Base-by-base conservation (phyloP, 176 grass and related monocot genomes). In the Oryza meyeriana region DNA sequence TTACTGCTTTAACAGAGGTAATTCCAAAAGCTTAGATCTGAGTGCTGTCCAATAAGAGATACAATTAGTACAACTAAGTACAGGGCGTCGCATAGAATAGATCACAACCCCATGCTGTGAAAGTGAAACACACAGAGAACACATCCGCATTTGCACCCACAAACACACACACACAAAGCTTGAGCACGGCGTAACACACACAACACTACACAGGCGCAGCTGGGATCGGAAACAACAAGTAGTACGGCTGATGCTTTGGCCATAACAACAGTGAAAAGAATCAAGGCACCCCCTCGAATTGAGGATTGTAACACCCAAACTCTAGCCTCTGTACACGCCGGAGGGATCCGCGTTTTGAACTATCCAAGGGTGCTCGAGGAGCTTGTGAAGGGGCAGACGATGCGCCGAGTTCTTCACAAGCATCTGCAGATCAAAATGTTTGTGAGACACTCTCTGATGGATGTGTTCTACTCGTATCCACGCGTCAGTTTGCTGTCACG, bases 301-400 rank as follows among this genome's bases (percentile, higher is more conserved):
- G 45, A 66, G 45, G 66, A 50, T 17, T 14, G 24, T 4, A 48
- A 1, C 10, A 28, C n/a, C 1, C 4, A 42, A 42, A 11, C 3
- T 79, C 75, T 87, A 90, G 20, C 79, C 88, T 83, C 88, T 88
- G 72, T 91, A 93, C 45, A 91, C 78, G 1, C 92, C 95, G 2
- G 95, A 90, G 13, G 92, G 92, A 74, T 98, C 95, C 0, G 95
- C 90, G 45, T 98, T 98, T 80, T 98, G 92, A 63, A 95, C 76
- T 24, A 98, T 95, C 95, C 95, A 98, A 3, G 92, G 90, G 86
- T 98, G 95, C 71, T 98, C 84, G 11, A 98, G 92, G 13, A 98
- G 79, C 76, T 98, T 93, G 64, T 94, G 72, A 29, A 98, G 95
- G 1, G 88, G 82, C 10, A 98, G 81, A 10, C 95, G 87, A 2